phyloP scores from a whole-genome alignment of 2,329 filamentous ascomycete genomes.

The Diplodia intermedia region DNA sequence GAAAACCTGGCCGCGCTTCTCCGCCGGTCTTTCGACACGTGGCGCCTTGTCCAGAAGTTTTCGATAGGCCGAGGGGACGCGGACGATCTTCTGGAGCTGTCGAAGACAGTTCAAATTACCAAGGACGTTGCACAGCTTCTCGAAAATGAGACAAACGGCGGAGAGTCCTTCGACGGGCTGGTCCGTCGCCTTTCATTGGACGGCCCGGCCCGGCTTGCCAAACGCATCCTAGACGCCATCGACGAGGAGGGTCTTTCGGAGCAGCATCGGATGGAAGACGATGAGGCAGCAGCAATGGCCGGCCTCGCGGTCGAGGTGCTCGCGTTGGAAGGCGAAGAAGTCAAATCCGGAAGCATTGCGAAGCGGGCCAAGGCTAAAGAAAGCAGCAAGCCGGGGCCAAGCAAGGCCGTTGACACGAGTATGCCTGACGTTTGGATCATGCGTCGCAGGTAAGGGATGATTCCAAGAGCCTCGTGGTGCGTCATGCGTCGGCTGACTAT shows the following conservation, averaged over 20 bases:
- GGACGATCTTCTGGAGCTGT: constrained; percentile 85
- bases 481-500: constrained; percentile 29
- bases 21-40: constrained; percentile 79
- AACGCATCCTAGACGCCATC: constrained; percentile 76
- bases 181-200: constrained; percentile 68
- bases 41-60: constrained; percentile 92
- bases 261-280: constrained; percentile 78
- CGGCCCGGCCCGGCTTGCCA: constrained; percentile 71
- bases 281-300: constrained; percentile 72
- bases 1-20: constrained; percentile 74
- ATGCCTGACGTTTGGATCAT: constrained; percentile 67
- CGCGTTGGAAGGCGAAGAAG: constrained; percentile 67
- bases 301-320: constrained; percentile 76
- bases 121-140: constrained; percentile 65
- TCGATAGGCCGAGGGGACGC: constrained; percentile 89
- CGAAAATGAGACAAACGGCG: constrained; percentile 40
- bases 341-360: constrained; percentile 55
- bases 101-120: constrained; percentile 79
- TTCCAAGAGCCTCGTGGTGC: constrained; percentile 26
- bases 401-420: constrained; percentile 35
- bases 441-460: constrained; percentile 52
- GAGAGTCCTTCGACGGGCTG: constrained; percentile 48
- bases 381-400: constrained; percentile 3
- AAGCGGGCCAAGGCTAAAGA: constrained; percentile 47
- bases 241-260: constrained; percentile 90